Percentiles rank a stretch among this genome's conserved stretches.
Evolutionary conservation across 2,329 filamentous ascomycete genomes (phyloP).

Genomic region (Ophiostoma montium): DNA sequence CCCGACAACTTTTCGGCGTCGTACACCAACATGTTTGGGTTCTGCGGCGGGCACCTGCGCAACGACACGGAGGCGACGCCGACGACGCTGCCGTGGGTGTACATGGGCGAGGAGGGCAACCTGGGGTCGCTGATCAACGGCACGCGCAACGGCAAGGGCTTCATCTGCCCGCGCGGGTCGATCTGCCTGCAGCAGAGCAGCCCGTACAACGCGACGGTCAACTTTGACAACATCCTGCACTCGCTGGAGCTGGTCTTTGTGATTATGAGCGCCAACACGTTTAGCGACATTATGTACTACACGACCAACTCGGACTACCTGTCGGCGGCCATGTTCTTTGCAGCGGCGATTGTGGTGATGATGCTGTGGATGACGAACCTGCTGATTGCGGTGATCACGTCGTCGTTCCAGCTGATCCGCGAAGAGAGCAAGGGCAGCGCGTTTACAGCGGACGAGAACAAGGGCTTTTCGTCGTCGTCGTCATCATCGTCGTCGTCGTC

Average conservation of each 20-base stretch:
- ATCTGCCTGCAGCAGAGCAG: constrained; percentile 66
- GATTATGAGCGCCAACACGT: constrained; percentile 97
- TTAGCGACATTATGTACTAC: constrained; percentile 86
- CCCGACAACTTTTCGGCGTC: constrained; percentile 38
- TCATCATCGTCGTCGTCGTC: no score
- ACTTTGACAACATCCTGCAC: constrained; percentile 87
- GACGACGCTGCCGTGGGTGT: constrained; percentile 50
- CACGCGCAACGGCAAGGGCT: constrained; percentile 57
- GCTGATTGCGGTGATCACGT: constrained; percentile 90
- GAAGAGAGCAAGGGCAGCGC: constrained; percentile 92
- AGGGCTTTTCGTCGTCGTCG: constrained; percentile 27
- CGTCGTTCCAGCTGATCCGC: constrained; percentile 93
- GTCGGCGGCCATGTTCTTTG: constrained; percentile 65
- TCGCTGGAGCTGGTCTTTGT: constrained; percentile 93
- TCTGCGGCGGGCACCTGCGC: constrained; percentile 74
- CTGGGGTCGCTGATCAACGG: constrained; percentile 36
- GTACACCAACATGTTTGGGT: constrained; percentile 53
- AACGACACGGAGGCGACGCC: constrained; percentile 34
- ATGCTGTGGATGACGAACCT: constrained; percentile 95
- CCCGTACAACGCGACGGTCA: constrained; percentile 74
- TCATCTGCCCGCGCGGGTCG: constrained; percentile 71
- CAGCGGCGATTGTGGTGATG: constrained; percentile 69
- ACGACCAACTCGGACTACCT: constrained; percentile 87
- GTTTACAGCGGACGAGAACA: constrained; percentile 67
- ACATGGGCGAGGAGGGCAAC: constrained; percentile 21